Conservation (phyloP, 495 filamentous ascomycete species). For the Monascus purpureus region DNA sequence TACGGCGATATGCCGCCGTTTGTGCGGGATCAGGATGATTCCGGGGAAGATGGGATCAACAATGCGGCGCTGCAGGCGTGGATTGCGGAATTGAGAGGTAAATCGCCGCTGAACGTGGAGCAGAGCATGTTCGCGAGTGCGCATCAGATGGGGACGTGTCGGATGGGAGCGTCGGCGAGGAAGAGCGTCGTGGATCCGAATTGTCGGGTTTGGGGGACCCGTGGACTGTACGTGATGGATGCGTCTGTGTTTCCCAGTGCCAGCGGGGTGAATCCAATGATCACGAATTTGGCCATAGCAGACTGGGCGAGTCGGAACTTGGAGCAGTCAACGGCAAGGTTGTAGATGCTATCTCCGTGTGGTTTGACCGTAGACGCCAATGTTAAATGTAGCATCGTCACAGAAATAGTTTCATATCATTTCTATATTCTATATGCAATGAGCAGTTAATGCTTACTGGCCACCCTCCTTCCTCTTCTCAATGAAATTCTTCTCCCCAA, state of each 20-base stretch:
- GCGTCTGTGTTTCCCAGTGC: conserved; percentile 83
- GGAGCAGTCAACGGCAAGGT: conserved; percentile 8
- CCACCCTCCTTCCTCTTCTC: conserved; percentile 21
- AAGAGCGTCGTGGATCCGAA: conserved; percentile 60
- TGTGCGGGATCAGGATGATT: conserved; percentile 32
- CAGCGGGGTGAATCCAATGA: conserved; percentile 88
- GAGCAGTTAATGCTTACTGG: neutral
- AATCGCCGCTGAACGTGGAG: conserved; percentile 33
- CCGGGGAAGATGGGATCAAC: conserved; percentile 39
- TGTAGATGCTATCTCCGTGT: neutral
- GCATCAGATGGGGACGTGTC: conserved; percentile 87
- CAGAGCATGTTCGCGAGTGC: conserved; percentile 43
- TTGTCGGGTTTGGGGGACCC: conserved; percentile 64
- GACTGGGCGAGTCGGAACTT: conserved; percentile 30
- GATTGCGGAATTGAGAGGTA: conserved; percentile 46
- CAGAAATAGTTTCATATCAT: neutral
- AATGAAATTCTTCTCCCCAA: conserved; percentile 29
- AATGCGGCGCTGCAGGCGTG: conserved; percentile 53
- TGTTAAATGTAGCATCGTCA: too few species aligned
- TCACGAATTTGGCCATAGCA: conserved; percentile 78
- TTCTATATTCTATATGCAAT: neutral
- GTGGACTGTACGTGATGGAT: conserved; percentile 67
- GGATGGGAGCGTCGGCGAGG: conserved; percentile 50
- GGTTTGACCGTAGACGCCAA: too few species aligned
- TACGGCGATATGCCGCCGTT: conserved; percentile 51